phyloP scores from a whole-genome alignment of 2,329 filamentous ascomycete genomes.

The Ophiostoma sp. region DNA sequence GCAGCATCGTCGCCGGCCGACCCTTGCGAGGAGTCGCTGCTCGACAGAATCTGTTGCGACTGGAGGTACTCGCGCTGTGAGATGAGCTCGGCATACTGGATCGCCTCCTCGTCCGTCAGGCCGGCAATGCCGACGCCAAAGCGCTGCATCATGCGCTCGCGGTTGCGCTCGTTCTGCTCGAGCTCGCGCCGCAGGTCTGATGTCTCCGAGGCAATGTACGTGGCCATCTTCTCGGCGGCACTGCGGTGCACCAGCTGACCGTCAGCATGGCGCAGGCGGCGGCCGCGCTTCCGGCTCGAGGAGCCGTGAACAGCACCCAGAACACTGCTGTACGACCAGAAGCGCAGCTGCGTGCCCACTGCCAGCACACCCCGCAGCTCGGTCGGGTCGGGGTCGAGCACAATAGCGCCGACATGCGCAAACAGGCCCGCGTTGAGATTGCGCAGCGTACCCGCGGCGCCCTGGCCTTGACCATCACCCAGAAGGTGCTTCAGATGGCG shows the following conservation, averaged over 20 bases:
- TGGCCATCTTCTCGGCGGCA: conserved; percentile 61
- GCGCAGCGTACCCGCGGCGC: conserved; percentile 31
- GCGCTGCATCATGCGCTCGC: conserved; percentile 64
- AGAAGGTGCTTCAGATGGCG: conserved; percentile 58
- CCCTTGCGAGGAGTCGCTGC: conserved; percentile 38
- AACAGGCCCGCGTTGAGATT: conserved; percentile 65
- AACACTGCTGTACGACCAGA: conserved; percentile 76
- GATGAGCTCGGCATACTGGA: conserved; percentile 61
- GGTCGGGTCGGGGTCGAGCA: conserved; percentile 81
- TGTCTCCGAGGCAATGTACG: conserved; percentile 82
- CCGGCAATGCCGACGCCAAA: conserved; percentile 77
- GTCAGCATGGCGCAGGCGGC: conserved; percentile 66
- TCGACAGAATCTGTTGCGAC: conserved; percentile 42
- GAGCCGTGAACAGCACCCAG: conserved; percentile 58
- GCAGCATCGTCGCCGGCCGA: neutral
- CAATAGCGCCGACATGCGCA: conserved; percentile 76
- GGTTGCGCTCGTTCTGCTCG: conserved; percentile 60
- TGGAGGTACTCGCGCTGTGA: conserved; percentile 36
- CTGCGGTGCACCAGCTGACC: conserved; percentile 47
- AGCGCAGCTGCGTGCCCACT: conserved; percentile 79
- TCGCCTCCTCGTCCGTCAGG: conserved; percentile 59
- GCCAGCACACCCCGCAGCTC: conserved; percentile 80
- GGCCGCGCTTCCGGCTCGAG: conserved; percentile 72
- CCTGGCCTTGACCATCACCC: conserved; percentile 20
- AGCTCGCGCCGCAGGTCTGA: conserved; percentile 71